These are phyloP conservation scores for Mucor piriformis DNA, from an alignment of 371 early-diverging fungal species.

Conservation along the genomic window DNA sequence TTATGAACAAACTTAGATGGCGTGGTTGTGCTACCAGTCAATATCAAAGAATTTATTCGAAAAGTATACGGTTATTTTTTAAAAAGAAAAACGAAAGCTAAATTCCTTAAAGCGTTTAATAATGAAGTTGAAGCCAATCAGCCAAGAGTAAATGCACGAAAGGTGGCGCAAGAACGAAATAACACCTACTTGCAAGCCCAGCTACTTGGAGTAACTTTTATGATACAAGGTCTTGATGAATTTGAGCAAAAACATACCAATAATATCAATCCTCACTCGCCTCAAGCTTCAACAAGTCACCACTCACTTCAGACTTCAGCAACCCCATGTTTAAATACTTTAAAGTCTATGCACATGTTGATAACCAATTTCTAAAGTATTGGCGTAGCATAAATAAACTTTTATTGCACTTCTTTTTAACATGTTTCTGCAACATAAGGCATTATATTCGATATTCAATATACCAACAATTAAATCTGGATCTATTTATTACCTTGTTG, in stretches of 20 bases:
- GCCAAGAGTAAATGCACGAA: conserved; percentile 16
- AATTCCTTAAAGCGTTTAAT: conserved; percentile 15
- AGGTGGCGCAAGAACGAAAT: conserved; percentile 18
- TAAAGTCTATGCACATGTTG: no score
- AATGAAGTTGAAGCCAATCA: conserved; percentile 13
- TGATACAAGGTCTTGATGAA: conserved; percentile 18
- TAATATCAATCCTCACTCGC: not conserved
- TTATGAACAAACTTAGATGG: conserved; percentile 12
- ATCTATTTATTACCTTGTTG: no score
- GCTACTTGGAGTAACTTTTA: conserved; percentile 17
- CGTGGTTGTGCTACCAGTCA: conserved; percentile 8
- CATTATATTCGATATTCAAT: no score
- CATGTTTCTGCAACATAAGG: no score
- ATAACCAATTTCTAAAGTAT: no score
- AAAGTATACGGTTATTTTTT: conserved; percentile 19
- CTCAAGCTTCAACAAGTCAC: conserved; percentile 1
- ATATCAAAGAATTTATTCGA: conserved; percentile 19
- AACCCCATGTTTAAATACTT: no score
- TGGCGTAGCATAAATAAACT: no score
- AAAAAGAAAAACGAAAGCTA: conserved; percentile 20
- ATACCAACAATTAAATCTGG: no score
- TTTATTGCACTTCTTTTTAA: no score
- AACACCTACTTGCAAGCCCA: conserved; percentile 17
- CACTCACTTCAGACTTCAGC: not conserved
- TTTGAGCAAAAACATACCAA: conserved; percentile 17